Evolutionary conservation across 768 basidiomycete genomes (phyloP).

Genomic region (Suillus bovinus): DNA sequence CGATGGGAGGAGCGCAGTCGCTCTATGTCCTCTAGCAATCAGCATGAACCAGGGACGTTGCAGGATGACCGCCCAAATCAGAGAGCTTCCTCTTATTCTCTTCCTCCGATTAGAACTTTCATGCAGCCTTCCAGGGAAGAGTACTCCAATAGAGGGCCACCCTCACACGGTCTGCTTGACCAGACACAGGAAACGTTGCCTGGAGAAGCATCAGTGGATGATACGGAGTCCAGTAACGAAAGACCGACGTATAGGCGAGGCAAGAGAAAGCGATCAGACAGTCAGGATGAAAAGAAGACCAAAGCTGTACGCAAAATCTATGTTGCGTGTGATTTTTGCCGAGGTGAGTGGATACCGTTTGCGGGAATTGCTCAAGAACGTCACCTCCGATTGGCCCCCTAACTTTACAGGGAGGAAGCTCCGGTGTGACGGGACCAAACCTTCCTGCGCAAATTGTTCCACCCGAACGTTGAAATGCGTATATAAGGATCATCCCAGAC

Average conservation of each 20-base stretch:
- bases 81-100: conserved; percentile 20
- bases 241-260: conserved; percentile 1
- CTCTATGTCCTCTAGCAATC: conserved; percentile 22
- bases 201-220: not conserved
- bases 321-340: conserved; percentile 77
- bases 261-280: conserved; percentile 13
- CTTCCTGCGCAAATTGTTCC: conserved; percentile 63
- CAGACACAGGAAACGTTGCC: conserved; percentile 6
- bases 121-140: conserved; percentile 24
- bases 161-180: conserved; percentile 31
- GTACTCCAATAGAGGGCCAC: conserved; percentile 22
- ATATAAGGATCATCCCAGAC: conserved; percentile 52
- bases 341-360: conserved; percentile 47
- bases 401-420: conserved; percentile 63
- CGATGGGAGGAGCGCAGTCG: conserved; percentile 26
- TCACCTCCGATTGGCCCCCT: not conserved
- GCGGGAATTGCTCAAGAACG: not conserved
- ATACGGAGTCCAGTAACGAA: conserved; percentile 5
- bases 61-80: conserved; percentile 20
- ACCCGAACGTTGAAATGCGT: conserved; percentile 52
- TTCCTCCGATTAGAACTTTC: conserved; percentile 30
- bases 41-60: conserved; percentile 12
- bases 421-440: conserved; percentile 67
- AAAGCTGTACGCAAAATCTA: conserved; percentile 31
- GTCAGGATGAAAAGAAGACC: conserved; percentile 24